Evolutionary conservation across 148 eudicot species (phyloP), one percentile per base, ranked within the genome.

Genomic region (Vaccinium macrocarpon): DNA sequence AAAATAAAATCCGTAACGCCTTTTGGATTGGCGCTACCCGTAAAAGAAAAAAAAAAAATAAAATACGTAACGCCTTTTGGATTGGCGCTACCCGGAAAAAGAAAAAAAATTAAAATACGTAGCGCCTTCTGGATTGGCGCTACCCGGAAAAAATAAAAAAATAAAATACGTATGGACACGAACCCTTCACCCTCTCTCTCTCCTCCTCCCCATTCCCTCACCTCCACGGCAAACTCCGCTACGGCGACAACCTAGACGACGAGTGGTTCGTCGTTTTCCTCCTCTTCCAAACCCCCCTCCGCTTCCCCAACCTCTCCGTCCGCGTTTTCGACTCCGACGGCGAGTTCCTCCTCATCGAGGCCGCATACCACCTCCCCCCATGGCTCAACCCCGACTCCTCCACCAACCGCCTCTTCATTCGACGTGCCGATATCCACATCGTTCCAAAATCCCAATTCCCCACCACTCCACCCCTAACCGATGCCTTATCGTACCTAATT

Each of bases 241-340:
- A 78, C 88, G 96, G 97, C 72, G 97, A 97, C 87, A 93, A 92
- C 85, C 90, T 97, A 38, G 95, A 95, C 75, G 99, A 97, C 85
- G 99, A 97, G 85, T 97, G 99, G 99, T 97, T 97, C 87, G 90
- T 88, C 32, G 96, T 93, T 59, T 95, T 86, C 84, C 92, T 95
- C 27, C 93, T 97, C 52, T 91, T 91, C 80, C 81, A 85, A 42
- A 32, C 90, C 42, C 88, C 99, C 59, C 80, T 21, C 48, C 13
- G 52, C 3, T 90, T 93, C 83, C 91, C 91, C n/a, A 23, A 86
- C 32, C 85, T 97, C 79, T 92, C 95, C 0, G 61, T 95, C 61
- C 86, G 89, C 7, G 92, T 92, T 9, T 88, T 88, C 86, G 99
- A 95, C 78, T 78, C 93, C 13, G 99, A 97, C 51, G 99, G 97